phyloP scores from a whole-genome alignment of 116 monocot species.

The Posidonia oceanica region DNA sequence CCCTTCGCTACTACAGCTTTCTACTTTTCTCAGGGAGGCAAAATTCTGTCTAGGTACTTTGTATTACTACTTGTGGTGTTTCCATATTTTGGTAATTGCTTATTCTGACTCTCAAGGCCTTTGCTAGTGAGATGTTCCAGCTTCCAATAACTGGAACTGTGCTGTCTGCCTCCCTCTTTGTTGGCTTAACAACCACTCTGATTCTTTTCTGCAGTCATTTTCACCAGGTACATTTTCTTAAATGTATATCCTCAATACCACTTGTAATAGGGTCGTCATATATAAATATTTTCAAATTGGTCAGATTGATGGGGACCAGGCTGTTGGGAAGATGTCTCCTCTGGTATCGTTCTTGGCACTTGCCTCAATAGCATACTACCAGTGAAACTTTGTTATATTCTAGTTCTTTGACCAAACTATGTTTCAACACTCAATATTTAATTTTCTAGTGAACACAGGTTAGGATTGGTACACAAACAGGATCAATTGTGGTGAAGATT shows the following conservation, averaged over 20 bases:
- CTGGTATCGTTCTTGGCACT: slow-evolving; percentile 35
- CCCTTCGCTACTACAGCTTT: slow-evolving; percentile 97
- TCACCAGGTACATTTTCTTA: slow-evolving; percentile 60
- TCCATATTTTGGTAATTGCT: neutral
- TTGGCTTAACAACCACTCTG: slow-evolving; percentile 83
- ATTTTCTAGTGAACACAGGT: slow-evolving; percentile 20
- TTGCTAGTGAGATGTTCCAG: slow-evolving; percentile 26
- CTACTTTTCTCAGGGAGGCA: slow-evolving; percentile 57
- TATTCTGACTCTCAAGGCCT: neutral
- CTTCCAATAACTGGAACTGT: slow-evolving; percentile 43
- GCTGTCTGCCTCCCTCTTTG: slow-evolving; percentile 62
- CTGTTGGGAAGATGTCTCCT: slow-evolving; percentile 92
- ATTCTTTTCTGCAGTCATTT: slow-evolving; percentile 99
- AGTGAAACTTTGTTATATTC: too few species aligned
- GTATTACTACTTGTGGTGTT: neutral
- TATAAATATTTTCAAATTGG: neutral
- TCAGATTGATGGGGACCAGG: slow-evolving; percentile 85
- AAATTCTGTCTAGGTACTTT: slow-evolving; percentile 25
- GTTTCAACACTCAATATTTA: neutral
- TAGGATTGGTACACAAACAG: slow-evolving; percentile 51
- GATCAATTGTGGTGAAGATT: slow-evolving; percentile 50
- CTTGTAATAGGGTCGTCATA: neutral
- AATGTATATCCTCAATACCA: neutral
- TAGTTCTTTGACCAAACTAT: too few species aligned
- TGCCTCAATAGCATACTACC: too few species aligned